These are phyloP conservation scores for Rubia occidens DNA, from an alignment of 305 asterid genomes.

Conservation along the genomic window DNA sequence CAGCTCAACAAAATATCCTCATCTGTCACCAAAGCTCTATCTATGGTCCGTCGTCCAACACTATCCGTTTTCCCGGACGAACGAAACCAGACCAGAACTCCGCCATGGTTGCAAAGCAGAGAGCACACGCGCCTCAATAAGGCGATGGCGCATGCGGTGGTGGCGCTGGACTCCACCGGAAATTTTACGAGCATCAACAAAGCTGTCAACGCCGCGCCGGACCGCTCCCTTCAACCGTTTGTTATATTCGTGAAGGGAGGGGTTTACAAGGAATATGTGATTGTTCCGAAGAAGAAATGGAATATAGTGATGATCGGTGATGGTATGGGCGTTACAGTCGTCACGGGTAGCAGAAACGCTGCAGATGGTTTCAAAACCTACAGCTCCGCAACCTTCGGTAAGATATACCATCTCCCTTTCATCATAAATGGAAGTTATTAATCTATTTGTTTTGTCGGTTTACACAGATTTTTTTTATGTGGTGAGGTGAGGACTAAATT, in stretches of 20 bases:
- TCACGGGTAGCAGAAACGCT: conserved; percentile 52
- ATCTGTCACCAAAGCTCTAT: conserved; percentile 37
- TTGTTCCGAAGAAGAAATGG: conserved; percentile 67
- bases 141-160: conserved; percentile 40
- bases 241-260: conserved; percentile 60
- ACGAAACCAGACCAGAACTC: conserved; percentile 14
- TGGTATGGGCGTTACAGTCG: conserved; percentile 50
- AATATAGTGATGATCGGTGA: conserved; percentile 80
- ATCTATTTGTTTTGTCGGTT: too few species aligned
- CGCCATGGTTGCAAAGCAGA: conserved; percentile 43
- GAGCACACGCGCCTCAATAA: conserved; percentile 21
- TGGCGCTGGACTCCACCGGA: conserved; percentile 66
- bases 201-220: conserved; percentile 54
- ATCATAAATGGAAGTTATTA: neutral
- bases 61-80: neutral
- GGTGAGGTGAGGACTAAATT: neutral
- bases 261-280: conserved; percentile 59
- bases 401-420: neutral
- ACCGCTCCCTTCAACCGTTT: conserved; percentile 28
- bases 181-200: conserved; percentile 37
- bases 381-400: conserved; percentile 44
- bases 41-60: conserved; percentile 30
- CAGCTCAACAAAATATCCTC: conserved; percentile 45
- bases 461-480: too few species aligned
- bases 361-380: conserved; percentile 64